Conservation (phyloP, 306 rosid genomes). For the Oxytropis ochrocephala region DNA sequence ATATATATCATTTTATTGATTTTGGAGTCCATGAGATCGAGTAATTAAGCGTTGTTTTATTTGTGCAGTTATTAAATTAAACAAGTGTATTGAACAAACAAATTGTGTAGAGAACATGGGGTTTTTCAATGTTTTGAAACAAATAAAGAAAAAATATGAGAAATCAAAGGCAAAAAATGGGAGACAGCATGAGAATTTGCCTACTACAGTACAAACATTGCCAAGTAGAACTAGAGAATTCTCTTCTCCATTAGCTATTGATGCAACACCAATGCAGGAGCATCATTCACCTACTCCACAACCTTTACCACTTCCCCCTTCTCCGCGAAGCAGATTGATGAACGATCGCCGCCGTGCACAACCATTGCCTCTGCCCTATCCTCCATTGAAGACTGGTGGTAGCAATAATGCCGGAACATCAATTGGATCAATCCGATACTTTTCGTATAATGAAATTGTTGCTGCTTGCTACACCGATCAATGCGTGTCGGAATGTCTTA, state of each 20-base stretch:
- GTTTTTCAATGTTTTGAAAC: slow-evolving; percentile 61
- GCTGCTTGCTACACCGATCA: too few species aligned
- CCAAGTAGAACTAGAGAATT: too few species aligned
- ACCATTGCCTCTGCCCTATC: slow-evolving; percentile 77
- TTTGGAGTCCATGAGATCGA: too few species aligned
- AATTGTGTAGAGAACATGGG: slow-evolving; percentile 50
- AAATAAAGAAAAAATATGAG: slow-evolving; percentile 54
- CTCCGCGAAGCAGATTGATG: slow-evolving; percentile 29
- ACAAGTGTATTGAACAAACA: too few species aligned
- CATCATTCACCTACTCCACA: slow-evolving; percentile 45
- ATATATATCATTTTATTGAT: too few species aligned
- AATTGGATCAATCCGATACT: slow-evolving; percentile 38
- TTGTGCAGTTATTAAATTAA: slow-evolving; percentile 26
- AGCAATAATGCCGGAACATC: slow-evolving; percentile 51
- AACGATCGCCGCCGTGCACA: slow-evolving; percentile 47
- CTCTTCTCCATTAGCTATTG: slow-evolving; percentile 79
- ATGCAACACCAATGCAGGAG: slow-evolving; percentile 32
- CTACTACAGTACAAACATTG: too few species aligned
- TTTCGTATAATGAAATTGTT: slow-evolving; percentile 52
- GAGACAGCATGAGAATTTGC: too few species aligned
- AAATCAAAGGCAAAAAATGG: slow-evolving; percentile 25
- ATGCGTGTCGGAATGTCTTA: slow-evolving; percentile 59
- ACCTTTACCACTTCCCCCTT: slow-evolving; percentile 87
- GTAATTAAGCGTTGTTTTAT: background rate
- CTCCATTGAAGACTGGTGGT: slow-evolving; percentile 43